Percentiles rank a stretch among this genome's conserved stretches.
phyloP scores from a whole-genome alignment of 2,329 filamentous ascomycete species.

The Claviceps quebecensis region DNA sequence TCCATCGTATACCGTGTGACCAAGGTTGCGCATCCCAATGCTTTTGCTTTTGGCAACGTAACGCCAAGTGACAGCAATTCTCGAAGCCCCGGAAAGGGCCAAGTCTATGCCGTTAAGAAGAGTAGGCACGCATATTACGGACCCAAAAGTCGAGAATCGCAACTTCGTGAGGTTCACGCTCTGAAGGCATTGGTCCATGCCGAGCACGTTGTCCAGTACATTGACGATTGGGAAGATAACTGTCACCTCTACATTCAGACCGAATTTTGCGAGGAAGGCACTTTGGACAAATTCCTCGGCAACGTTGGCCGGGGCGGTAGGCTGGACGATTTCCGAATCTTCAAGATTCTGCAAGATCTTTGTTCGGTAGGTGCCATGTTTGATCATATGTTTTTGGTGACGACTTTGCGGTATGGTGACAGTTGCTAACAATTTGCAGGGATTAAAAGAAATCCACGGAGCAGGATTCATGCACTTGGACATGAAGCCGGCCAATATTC shows the following conservation, averaged over 20 bases:
- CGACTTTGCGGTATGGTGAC: not conserved
- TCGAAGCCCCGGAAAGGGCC: slow-evolving; percentile 37
- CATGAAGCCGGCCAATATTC: slow-evolving; percentile 71
- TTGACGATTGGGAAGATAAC: slow-evolving; percentile 78
- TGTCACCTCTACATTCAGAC: slow-evolving; percentile 91
- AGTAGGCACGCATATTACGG: slow-evolving; percentile 69
- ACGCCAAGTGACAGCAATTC: slow-evolving; percentile 35
- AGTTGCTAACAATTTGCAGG: slow-evolving; percentile 36
- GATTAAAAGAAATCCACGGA: slow-evolving; percentile 79
- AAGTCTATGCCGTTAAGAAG: slow-evolving; percentile 89
- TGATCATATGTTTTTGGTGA: not conserved
- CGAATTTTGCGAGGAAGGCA: slow-evolving; percentile 91
- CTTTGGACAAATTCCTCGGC: slow-evolving; percentile 72
- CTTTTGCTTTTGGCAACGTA: slow-evolving; percentile 26
- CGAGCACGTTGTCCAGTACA: slow-evolving; percentile 73
- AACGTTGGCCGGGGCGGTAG: slow-evolving; percentile 70
- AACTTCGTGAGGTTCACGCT: slow-evolving; percentile 71
- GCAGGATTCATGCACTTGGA: slow-evolving; percentile 76
- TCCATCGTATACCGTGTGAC: slow-evolving; percentile 80
- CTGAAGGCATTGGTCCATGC: slow-evolving; percentile 63
- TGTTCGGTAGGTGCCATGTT: slow-evolving; percentile 49
- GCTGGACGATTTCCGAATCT: slow-evolving; percentile 93
- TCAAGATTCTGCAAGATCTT: slow-evolving; percentile 89
- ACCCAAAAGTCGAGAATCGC: slow-evolving; percentile 63
- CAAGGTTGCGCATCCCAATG: slow-evolving; percentile 17